Evolutionary conservation across 2,329 filamentous ascomycete species (phyloP), one percentile per base, ranked within the genome.

Genomic region (Capronia coronata): DNA sequence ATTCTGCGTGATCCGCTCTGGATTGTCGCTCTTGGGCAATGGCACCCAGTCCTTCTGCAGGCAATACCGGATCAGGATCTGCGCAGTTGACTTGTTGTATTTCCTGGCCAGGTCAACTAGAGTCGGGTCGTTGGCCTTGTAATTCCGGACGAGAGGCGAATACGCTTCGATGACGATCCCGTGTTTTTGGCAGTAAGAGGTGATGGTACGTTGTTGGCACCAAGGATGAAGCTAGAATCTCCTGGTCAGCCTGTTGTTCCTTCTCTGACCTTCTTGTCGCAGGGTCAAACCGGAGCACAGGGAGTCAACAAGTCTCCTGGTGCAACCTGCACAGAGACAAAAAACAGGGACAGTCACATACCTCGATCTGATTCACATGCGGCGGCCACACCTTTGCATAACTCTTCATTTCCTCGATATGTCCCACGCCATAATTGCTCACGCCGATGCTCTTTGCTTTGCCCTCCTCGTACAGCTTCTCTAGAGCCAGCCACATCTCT

Each of bases 41-140:
- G 84, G 84, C 27, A 86, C 75, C 65, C 79, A 82, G 2, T 79
- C 84, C 69, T 87, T 90, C 68, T 94, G 86, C 67, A 94, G 66
- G 59, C 84, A 86, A 77, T 87, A 95, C 55, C 88, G 77, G 43
- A 94, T 70, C 61, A 95, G 67, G 8, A 94, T 71, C 73, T 94
- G 89, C 8, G 86, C 84, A 51, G 84, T 79, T 6, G 79, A 79
- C 70, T 84, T 89, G 56, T 74, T 74, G 65, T 93, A 79, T 70
- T 88, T 90, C 60, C 83, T 72, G 1, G 82, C 79, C 49, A 94
- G 68, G 11, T 72, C 72, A 51, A 77, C 74, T 25, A 93, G 71
- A 10, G 76, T 78, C 55, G 77, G 71, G 56, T 94, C 84, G 34
- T 82, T 79, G 55, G 82, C 81, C 58, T 87, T 83, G 69, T 84